Percentiles rank a stretch among this genome's conserved stretches.
These are phyloP conservation scores for Yamadazyma triangularis DNA, from an alignment of 1,139 yeast species.

Conservation along the genomic window DNA sequence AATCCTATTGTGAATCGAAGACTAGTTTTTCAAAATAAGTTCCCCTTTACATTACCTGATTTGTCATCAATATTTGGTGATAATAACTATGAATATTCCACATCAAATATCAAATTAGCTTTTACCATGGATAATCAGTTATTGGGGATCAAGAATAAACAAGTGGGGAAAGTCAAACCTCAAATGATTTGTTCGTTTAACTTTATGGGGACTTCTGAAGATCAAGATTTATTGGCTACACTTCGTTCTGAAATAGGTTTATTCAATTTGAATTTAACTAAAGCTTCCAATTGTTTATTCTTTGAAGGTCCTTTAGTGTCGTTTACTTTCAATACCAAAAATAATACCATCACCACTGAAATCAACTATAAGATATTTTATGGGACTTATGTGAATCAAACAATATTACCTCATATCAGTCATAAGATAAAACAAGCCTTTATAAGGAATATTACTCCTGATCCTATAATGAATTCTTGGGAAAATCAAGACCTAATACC, in stretches of 20 bases:
- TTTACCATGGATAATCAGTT: conserved; percentile 6
- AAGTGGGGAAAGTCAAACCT: conserved; percentile 11
- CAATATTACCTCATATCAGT: conserved; percentile 8
- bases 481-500: too few relatives aligned
- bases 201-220: conserved; percentile 2
- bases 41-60: not conserved
- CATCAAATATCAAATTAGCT: conserved; percentile 4
- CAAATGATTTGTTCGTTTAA: conserved; percentile 11
- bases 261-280: conserved; percentile 10
- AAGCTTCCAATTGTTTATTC: conserved; percentile 10
- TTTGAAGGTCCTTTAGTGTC: conserved; percentile 7
- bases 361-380: conserved; percentile 10
- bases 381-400: conserved; percentile 13
- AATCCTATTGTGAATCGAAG: conserved; percentile 9
- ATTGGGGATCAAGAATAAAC: conserved; percentile 11
- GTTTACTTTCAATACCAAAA: conserved; percentile 7
- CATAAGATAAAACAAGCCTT: conserved; percentile 10
- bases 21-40: conserved; percentile 2
- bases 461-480: not conserved
- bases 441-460: conserved; percentile 1
- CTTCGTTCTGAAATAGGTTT: conserved; percentile 11
- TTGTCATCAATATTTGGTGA: conserved; percentile 1
- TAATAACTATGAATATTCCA: not conserved
- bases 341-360: conserved; percentile 5
- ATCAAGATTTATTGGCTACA: not conserved